A percentile compares a stretch with the other conserved stretches of the same genome.
Conservation (phyloP, 2,329 filamentous ascomycete genomes). For the Chrysoporthe cubensis region DNA sequence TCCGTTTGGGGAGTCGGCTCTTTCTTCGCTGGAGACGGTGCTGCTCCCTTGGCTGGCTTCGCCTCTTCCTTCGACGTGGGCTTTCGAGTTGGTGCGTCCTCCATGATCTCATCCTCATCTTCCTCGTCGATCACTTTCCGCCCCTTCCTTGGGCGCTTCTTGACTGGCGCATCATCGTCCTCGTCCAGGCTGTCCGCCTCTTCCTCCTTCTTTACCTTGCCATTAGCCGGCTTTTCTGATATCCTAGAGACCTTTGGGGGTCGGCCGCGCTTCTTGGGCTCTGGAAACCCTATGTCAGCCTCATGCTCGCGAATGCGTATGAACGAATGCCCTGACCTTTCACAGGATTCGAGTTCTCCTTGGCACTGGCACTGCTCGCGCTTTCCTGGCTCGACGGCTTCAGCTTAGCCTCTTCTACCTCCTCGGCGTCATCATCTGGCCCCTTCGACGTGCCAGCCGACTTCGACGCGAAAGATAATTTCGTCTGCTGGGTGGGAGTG, state of each 20-base stretch:
- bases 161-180: constrained; percentile 59
- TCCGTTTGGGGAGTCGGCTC: constrained; percentile 37
- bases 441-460: constrained; percentile 44
- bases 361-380: constrained; percentile 36
- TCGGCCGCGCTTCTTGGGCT: constrained; percentile 52
- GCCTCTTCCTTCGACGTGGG: constrained; percentile 36
- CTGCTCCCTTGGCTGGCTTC: constrained; percentile 33
- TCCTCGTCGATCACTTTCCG: constrained; percentile 57
- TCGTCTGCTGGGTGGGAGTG: constrained; percentile 73
- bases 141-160: constrained; percentile 58
- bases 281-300: constrained; percentile 33
- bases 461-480: constrained; percentile 73
- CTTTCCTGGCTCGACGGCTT: constrained; percentile 29
- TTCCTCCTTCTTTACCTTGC: constrained; percentile 41
- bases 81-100: constrained; percentile 35
- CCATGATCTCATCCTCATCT: constrained; percentile 50
- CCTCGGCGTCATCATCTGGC: constrained; percentile 32
- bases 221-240: constrained; percentile 34
- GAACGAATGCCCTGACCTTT: constrained; percentile 40
- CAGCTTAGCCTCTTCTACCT: constrained; percentile 34
- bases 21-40: constrained; percentile 27
- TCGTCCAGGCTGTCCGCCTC: constrained; percentile 52
- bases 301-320: neutral
- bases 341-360: constrained; percentile 44
- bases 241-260: constrained; percentile 29